These are phyloP conservation scores for Stephanodiscus triporus DNA, from an alignment of 108 stramenopile genomes.

Conservation along the genomic window DNA sequence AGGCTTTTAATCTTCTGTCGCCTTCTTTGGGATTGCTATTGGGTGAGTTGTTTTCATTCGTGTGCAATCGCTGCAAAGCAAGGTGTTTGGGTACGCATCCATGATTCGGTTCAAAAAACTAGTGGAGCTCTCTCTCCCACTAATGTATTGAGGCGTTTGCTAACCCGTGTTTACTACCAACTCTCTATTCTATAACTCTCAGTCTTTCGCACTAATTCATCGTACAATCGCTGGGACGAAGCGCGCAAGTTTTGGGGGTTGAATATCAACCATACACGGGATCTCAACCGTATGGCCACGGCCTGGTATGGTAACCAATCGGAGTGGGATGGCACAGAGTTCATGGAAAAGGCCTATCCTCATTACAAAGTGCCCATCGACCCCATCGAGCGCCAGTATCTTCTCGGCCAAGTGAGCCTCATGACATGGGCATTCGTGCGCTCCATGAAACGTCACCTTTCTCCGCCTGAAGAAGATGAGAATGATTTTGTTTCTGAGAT, in stretches of 20 bases:
- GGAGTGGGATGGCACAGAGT: conserved; percentile 25
- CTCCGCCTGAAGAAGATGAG: conserved; percentile 64
- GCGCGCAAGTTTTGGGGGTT: conserved; percentile 74
- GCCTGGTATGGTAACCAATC: conserved; percentile 50
- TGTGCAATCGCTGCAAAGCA: neutral
- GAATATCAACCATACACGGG: conserved; percentile 72
- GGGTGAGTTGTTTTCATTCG: conserved; percentile 40
- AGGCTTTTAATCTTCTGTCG: conserved; percentile 52
- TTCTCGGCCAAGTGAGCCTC: conserved; percentile 45
- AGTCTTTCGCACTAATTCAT: conserved; percentile 72
- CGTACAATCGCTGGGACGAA: conserved; percentile 75
- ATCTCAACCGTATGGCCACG: conserved; percentile 60
- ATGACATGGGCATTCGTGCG: conserved; percentile 73
- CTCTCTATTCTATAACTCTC: conserved; percentile 1
- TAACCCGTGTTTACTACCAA: neutral
- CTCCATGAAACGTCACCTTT: conserved; percentile 67
- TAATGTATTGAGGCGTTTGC: neutral
- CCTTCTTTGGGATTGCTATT: conserved; percentile 64
- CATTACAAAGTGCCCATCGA: neutral
- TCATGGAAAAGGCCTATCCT: conserved; percentile 20
- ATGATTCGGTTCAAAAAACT: neutral
- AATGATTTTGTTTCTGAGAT: conserved; percentile 51
- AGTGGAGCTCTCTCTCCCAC: neutral
- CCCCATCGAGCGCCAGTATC: conserved; percentile 43
- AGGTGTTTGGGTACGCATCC: neutral